Evolutionary conservation across 108 stramenopile genomes (phyloP), one percentile per base, ranked within the genome.

Genomic region (Skeletonema marinoi): DNA sequence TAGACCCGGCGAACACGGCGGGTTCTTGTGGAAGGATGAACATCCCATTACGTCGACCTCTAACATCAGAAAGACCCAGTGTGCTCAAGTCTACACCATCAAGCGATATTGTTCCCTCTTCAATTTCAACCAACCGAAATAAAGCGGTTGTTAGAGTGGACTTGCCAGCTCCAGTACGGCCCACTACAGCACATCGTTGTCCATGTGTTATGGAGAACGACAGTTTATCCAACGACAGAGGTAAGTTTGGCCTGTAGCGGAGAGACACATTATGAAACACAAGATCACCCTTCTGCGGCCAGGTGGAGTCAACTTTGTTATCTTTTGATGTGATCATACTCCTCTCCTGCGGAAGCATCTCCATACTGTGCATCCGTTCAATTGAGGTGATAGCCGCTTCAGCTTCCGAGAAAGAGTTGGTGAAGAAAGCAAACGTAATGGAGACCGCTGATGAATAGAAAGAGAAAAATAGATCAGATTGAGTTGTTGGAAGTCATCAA

Each of bases 1-100:
- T 70, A 21, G 94, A 93, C 12, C 97, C 96, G 3, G 93, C 88
- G 64, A 98, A 95, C 25, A 99, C 69, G 32, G 97, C 94, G 1
- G 98, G 98, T 46, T 98, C 96, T 74, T 99, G 99, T 8, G 98
- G 98, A 38, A 99, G 97, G 54, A 99, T 97, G 0, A 79, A 54
- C 90, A 93, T 91, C 3, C 91, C 82, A 67, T 82, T 80, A 29
- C 56, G 36, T 32, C 96, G 78, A 5, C 93, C 93, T 60, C 96
- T 78, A 1, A 96, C 92, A 71, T 94, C 91, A 9, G 84, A 78
- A 38, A 96, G 86, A 12, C 87, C 80, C 1, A 96, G 56, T 21
- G 46, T 76, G 12, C 71, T 76, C 11, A 98, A 60, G 72, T 97
- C 94, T 0, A 90, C 75, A 9, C 96, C 97, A 71, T 97, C 96